Evolutionary conservation across 257 asterid genomes (phyloP).

Genomic region (Solanum chaucha): DNA sequence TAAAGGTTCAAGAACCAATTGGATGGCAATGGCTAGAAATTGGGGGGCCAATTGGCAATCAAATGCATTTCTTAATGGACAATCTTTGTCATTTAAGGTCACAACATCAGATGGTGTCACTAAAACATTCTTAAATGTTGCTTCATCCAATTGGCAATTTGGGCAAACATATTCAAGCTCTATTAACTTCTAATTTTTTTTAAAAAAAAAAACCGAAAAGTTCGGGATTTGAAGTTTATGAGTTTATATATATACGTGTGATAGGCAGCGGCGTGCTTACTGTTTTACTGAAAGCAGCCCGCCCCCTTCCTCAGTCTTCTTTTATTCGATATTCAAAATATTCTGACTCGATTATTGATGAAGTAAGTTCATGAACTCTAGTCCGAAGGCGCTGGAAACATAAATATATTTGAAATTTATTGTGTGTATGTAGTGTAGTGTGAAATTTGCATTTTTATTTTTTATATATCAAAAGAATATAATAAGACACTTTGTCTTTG

Average conservation of each 20-base stretch:
- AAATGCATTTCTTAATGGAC: slow-evolving; percentile 55
- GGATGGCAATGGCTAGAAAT: slow-evolving; percentile 75
- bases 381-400: slow-evolving; percentile 9
- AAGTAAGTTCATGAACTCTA: slow-evolving; percentile 9
- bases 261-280: slow-evolving; percentile 74
- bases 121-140: slow-evolving; percentile 35
- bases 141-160: slow-evolving; percentile 63
- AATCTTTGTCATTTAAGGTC: slow-evolving; percentile 61
- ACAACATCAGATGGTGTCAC: slow-evolving; percentile 66
- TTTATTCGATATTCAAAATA: neutral
- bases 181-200: slow-evolving; percentile 32
- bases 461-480: neutral
- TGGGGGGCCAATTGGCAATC: slow-evolving; percentile 99
- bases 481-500: neutral
- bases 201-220: fast-evolving
- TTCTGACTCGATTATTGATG: neutral
- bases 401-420: neutral
- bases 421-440: neutral
- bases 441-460: neutral
- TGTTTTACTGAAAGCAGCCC: slow-evolving; percentile 71
- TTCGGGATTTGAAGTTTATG: slow-evolving; percentile 11
- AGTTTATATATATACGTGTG: neutral
- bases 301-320: slow-evolving; percentile 7
- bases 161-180: slow-evolving; percentile 57
- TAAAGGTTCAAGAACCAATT: slow-evolving; percentile 60